Base-by-base conservation (phyloP, 2,329 filamentous ascomycete species). In the Aureobasidium namibiae region DNA sequence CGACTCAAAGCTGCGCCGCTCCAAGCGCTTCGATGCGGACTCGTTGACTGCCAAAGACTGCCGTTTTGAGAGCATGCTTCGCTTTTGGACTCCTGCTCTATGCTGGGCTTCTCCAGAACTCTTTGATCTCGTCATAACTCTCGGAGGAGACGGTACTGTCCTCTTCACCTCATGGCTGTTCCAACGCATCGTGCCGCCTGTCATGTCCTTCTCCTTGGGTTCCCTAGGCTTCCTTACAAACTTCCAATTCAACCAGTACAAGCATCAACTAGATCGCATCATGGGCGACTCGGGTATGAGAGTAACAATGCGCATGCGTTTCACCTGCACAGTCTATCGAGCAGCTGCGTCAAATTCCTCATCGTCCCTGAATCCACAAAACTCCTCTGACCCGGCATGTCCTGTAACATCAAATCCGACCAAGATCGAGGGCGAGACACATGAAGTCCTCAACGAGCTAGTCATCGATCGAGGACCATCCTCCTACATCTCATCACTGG, bases 381-480 rank as follows among this genome's bases (percentile, higher is more conserved):
- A n/a, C 45, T 16, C 38, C 45, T 33, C 26, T 45, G 54, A 38
- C 54, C 72, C 38, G 2, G 10, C 46, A 33, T 52, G 18, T 13
- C 73, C 76, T 7, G 75, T 76, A 2, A 82, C 80, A 11, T 79
- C 83, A n/a, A 39, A 48, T 41, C 24, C 54, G 6, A 29, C 21
- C 11, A 83, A 84, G 39, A 82, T 94, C 66, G 92, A 96, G 73
- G 90, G 88, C 45, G 92, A 97, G 76, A 92, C 96, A 68, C 97
- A 96, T 64, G 94, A 99, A 76, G 92, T 99, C 21, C 84, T 99
- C 64, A 99, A 99, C 74, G 94, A 99, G 76, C 85, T 99, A 54
- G 92, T 99, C 73, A 97, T 99, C 67, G 94, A 99, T 75, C 89
- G 94, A 61, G 94, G 94, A 63, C 94, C 94, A 68, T 95, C 90